Evolutionary conservation across 805 yeast genomes (phyloP), one percentile per base, ranked within the genome.

Genomic region (Saccharomycopsis fibuligera): DNA sequence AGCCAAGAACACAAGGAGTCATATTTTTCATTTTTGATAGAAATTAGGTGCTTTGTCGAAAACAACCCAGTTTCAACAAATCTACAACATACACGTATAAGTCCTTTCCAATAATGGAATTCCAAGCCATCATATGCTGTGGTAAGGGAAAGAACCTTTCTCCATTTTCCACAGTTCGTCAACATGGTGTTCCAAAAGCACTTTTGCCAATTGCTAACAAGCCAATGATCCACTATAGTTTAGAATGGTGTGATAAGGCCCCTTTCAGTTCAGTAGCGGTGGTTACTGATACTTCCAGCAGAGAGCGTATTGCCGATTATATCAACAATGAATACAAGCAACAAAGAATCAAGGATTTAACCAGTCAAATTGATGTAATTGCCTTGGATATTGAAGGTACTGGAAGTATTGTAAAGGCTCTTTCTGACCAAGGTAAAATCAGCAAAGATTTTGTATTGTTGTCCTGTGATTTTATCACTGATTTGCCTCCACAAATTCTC

Each of bases 391-490:
- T 74, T 9, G 74, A 72, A 14, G 62, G 75, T 12, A 81, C 86
- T 14, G 95, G 93, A n/a, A 79, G 73, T 47, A 68, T 81, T 42
- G 60, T 87, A 35, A 70, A 72, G 40, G 74, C 77, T 48, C 65
- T 75, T 54, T 68, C 75, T 42, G 69, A 67, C 51, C 52, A 53
- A 45, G 53, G 50, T 8, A 61, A 66, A 47, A 59, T 67, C 27
- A 55, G 62, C 45, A 60, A 72, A 30, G 81, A 82, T 60, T 82
- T 88, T 59, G 86, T 89, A n/a, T 65, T 93, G 29, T 67, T 93
- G 48, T 97, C 98, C 5, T 91, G 97, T 68, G 99, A 95, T 64
- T 86, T 93, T 62, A 72, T 95, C 47, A 89, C 98, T 2, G 91
- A 90, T 61, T 70, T 91, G 35, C 96, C 96, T 3, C 96, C 98